Evolutionary conservation across 164 flowering plant species (phyloP).

Genomic region (Stephania japonica): DNA sequence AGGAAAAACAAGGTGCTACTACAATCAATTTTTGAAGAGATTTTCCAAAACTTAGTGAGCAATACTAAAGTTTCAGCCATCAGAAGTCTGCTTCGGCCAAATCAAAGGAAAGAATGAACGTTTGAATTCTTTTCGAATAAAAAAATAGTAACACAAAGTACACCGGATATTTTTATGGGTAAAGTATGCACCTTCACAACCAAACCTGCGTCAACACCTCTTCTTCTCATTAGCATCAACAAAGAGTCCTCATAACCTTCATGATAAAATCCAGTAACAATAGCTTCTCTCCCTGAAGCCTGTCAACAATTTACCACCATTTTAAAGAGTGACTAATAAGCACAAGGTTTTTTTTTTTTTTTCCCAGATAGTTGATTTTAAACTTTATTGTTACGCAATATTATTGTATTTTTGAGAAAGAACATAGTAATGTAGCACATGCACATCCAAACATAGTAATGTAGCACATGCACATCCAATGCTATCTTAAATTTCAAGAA

Average conservation of each 20-base stretch:
- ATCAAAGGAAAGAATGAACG: neutral
- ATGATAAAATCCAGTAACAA: constrained; percentile 95
- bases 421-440: no score
- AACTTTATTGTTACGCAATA: no score
- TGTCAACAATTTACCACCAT: constrained; percentile 22
- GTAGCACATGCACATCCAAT: no score
- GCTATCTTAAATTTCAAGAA: no score
- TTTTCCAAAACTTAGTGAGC: neutral
- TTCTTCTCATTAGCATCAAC: constrained; percentile 95
- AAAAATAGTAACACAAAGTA: no score
- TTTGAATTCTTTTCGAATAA: no score
- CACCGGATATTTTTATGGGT: neutral
- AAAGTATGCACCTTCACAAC: constrained; percentile 72
- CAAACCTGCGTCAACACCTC: constrained; percentile 92
- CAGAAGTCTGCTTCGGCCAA: neutral
- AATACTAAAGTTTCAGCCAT: neutral
- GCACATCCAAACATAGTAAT: no score
- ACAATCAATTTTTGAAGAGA: neutral
- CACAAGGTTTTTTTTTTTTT: no score
- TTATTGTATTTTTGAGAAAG: no score
- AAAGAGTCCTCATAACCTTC: constrained; percentile 86
- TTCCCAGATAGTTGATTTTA: no score
- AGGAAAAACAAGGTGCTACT: neutral
- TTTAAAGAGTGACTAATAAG: no score
- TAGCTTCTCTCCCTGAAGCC: constrained; percentile 89